phyloP scores from a whole-genome alignment of 2,329 filamentous ascomycete species.

The Xylaria sp. region DNA sequence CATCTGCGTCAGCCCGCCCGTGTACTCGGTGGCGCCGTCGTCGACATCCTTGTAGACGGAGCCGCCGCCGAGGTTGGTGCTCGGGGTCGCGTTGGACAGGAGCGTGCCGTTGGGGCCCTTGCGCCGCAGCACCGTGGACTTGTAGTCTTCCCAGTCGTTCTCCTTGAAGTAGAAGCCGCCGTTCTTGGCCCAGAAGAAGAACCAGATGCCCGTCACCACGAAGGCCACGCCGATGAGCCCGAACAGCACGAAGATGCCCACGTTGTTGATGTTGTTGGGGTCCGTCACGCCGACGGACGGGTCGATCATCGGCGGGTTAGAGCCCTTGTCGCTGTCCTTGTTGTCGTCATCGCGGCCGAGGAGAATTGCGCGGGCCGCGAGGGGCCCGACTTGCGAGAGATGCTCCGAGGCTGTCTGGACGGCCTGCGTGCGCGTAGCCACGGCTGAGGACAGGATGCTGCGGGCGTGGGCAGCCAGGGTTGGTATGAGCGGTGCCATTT shows the following conservation, averaged over 20 bases:
- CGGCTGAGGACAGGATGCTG: conserved; percentile 44
- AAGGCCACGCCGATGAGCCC: conserved; percentile 83
- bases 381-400: conserved; percentile 54
- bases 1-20: conserved; percentile 49
- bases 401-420: conserved; percentile 46
- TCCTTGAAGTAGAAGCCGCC: conserved; percentile 90
- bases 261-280: conserved; percentile 70
- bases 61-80: conserved; percentile 86
- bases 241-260: conserved; percentile 85
- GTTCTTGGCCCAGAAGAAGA: conserved; percentile 98
- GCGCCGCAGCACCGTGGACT: conserved; percentile 88
- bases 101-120: conserved; percentile 90
- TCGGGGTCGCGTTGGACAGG: conserved; percentile 82
- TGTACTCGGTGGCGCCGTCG: conserved; percentile 57
- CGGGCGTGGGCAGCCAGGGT: conserved; percentile 48
- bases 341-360: conserved; percentile 52
- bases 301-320: conserved; percentile 49
- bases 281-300: conserved; percentile 62
- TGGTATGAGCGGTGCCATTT: conserved; percentile 50
- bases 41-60: conserved; percentile 82
- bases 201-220: conserved; percentile 85
- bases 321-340: conserved; percentile 27
- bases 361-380: conserved; percentile 58
- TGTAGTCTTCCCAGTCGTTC: conserved; percentile 98
- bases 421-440: conserved; percentile 39